Conservation (phyloP, 2,329 filamentous ascomycete species). For the Tolypocladium guangdongense region DNA sequence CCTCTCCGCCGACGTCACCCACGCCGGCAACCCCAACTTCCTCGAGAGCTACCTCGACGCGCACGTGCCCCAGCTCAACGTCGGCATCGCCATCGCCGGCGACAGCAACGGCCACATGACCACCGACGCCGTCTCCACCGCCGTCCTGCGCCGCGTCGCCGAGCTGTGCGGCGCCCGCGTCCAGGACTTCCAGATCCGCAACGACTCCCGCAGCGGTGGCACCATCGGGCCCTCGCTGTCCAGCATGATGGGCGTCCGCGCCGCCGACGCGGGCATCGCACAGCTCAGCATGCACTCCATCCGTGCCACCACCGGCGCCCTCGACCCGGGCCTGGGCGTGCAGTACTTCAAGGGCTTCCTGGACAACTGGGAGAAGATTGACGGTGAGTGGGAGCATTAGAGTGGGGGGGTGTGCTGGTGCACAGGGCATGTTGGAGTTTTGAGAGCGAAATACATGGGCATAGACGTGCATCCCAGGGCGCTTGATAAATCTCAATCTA, state of each 20-base stretch:
- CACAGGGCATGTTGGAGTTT: no score
- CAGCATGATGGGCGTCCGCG: conserved; percentile 66
- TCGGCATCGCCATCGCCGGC: conserved; percentile 68
- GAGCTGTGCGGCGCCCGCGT: conserved; percentile 60
- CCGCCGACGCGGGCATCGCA: conserved; percentile 80
- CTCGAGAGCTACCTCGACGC: conserved; percentile 69
- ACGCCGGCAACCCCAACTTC: conserved; percentile 94
- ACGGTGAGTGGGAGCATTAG: conserved; percentile 56
- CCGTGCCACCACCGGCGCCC: conserved; percentile 71
- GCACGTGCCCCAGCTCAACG: conserved; percentile 80
- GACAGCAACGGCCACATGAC: conserved; percentile 96
- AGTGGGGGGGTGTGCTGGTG: neutral
- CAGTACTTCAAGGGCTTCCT: conserved; percentile 85
- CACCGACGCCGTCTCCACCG: conserved; percentile 76
- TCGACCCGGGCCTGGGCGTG: conserved; percentile 82
- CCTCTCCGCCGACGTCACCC: conserved; percentile 84
- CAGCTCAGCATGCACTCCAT: conserved; percentile 94
- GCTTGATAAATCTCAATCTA: neutral
- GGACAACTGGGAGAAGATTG: conserved; percentile 75
- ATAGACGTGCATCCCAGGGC: neutral
- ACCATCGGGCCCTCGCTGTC: conserved; percentile 92
- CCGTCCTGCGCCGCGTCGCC: conserved; percentile 68
- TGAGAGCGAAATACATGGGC: neutral
- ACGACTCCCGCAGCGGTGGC: conserved; percentile 79
- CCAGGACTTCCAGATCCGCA: conserved; percentile 90